Percentiles rank a stretch among this genome's conserved stretches.
Conservation (phyloP, 1,284 basidiomycete genomes). For the Ceratobasidium sp. region DNA sequence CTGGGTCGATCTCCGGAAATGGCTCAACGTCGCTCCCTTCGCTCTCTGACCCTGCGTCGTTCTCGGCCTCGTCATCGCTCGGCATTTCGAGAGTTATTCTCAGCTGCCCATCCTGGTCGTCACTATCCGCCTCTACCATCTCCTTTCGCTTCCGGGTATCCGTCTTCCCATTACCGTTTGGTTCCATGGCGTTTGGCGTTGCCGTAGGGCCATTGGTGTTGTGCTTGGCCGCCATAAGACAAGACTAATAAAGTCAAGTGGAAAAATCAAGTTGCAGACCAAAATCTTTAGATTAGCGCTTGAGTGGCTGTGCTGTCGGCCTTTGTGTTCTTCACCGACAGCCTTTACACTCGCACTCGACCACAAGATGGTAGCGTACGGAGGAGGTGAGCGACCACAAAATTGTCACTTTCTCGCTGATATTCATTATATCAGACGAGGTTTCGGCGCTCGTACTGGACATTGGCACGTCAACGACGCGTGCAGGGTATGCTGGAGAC, state of each 20-base stretch:
- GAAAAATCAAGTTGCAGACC: slow-evolving; percentile 4
- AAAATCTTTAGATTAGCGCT: slow-evolving; percentile 40
- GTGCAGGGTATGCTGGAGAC: slow-evolving; percentile 97
- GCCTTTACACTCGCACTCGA: slow-evolving; percentile 21
- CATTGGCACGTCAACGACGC: slow-evolving; percentile 88
- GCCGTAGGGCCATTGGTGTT: slow-evolving; percentile 32
- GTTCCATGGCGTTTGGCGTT: slow-evolving; percentile 6
- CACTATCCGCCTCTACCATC: slow-evolving; percentile 53
- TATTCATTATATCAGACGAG: slow-evolving; percentile 69
- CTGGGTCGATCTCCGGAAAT: slow-evolving; percentile 68
- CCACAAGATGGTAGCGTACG: slow-evolving; percentile 72
- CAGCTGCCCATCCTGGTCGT: slow-evolving; percentile 52
- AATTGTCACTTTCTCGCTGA: neutral
- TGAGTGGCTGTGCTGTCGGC: slow-evolving; percentile 34
- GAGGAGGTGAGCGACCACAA: slow-evolving; percentile 65
- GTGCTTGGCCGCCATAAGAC: slow-evolving; percentile 32
- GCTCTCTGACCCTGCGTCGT: slow-evolving; percentile 63
- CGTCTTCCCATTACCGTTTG: slow-evolving; percentile 38
- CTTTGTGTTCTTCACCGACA: slow-evolving; percentile 12
- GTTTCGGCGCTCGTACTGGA: slow-evolving; percentile 96
- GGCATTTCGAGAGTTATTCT: slow-evolving; percentile 66
- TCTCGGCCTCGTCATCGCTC: slow-evolving; percentile 72
- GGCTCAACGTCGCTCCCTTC: slow-evolving; percentile 57
- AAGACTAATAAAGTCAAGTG: slow-evolving; percentile 10
- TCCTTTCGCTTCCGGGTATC: slow-evolving; percentile 66